Evolutionary conservation across 805 yeast genomes (phyloP).

Genomic region (Saccharomycopsis lassenensis): DNA sequence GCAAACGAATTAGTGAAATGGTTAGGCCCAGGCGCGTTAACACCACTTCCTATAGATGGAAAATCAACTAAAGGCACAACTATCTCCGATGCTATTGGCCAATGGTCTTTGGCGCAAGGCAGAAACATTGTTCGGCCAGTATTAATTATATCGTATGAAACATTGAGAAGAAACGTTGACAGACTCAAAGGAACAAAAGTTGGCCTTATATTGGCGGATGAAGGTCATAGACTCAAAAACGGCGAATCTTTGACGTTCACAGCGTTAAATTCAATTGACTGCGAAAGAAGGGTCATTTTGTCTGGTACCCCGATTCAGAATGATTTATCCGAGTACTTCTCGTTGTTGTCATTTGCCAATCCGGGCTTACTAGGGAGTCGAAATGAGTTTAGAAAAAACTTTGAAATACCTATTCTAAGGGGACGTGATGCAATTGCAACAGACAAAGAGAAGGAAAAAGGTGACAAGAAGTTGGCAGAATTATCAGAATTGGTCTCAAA

Average conservation of each 20-base stretch:
- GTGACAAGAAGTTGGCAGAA: constrained; percentile 59
- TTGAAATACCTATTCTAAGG: constrained; percentile 64
- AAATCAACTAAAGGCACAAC: constrained; percentile 65
- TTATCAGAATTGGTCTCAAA: constrained; percentile 69
- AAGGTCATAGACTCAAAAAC: constrained; percentile 74
- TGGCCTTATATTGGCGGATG: constrained; percentile 80
- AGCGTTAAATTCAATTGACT: constrained; percentile 71
- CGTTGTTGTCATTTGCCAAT: constrained; percentile 82
- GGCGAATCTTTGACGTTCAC: constrained; percentile 90
- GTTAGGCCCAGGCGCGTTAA: constrained; percentile 85
- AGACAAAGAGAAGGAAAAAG: constrained; percentile 60
- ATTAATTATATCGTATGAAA: constrained; percentile 86
- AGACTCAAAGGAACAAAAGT: constrained; percentile 65
- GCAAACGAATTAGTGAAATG: constrained; percentile 92
- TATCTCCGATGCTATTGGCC: constrained; percentile 53
- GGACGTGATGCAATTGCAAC: constrained; percentile 88
- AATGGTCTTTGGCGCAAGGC: constrained; percentile 85
- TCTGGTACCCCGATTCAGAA: constrained; percentile 98
- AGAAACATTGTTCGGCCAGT: constrained; percentile 88
- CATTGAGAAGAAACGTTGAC: constrained; percentile 75
- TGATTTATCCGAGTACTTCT: constrained; percentile 87
- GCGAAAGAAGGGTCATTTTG: constrained; percentile 79
- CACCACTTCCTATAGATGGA: constrained; percentile 90
- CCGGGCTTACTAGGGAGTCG: constrained; percentile 88
- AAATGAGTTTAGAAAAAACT: constrained; percentile 72